Evolutionary conservation across 2,329 filamentous ascomycete species (phyloP), one percentile per base, ranked within the genome.

Genomic region (Paraphaeosphaeria sporulosa): DNA sequence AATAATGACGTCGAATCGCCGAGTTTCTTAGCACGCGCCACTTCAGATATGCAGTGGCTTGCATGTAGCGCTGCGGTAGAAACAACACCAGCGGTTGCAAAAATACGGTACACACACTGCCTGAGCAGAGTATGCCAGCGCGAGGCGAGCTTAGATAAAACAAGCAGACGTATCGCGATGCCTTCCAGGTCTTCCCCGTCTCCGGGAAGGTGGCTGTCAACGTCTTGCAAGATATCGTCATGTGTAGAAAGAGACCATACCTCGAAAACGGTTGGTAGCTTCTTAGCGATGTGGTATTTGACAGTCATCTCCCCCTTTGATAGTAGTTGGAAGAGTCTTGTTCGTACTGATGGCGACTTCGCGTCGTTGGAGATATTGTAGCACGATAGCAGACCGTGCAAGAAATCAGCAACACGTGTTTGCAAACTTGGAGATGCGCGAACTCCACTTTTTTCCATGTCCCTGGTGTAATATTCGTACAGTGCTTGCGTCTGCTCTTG

Each of bases 91-190:
- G 94, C 91, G 0, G 90, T 93, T 75, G 98, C 95, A 68, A 98
- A 97, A 23, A 98, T 93, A 75, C 95, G 91, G 75, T 97, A 99
- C 19, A 96, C 91, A 65, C 93, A 93, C 64, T 91, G 88, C 54
- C 94, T 89, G 46, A 97, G 84, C 21, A 98, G 83, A 0, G 94
- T 96, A 60, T 93, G 89, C 92, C 94, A 98, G 53, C 83, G 81
- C 32, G 92, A 91, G 25, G 91, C 95, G 59, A 99, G 81, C 57
- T 88, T 88, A 1, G 90, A 87, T 12, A 98, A 81, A 9, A 92
- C 87, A 63, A 91, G 86, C 2, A 98, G 80, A 6, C 95, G 89
- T 64, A 96, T 86, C 0, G 93, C 92, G 66, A 98, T 94, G 0
- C 93, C 94, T 76, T 97, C 94, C 13, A 84, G 79, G 76, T 89